These are phyloP conservation scores for Suhomyces bolitotheri DNA, from an alignment of 1,139 yeast species.

Conservation along the genomic window DNA sequence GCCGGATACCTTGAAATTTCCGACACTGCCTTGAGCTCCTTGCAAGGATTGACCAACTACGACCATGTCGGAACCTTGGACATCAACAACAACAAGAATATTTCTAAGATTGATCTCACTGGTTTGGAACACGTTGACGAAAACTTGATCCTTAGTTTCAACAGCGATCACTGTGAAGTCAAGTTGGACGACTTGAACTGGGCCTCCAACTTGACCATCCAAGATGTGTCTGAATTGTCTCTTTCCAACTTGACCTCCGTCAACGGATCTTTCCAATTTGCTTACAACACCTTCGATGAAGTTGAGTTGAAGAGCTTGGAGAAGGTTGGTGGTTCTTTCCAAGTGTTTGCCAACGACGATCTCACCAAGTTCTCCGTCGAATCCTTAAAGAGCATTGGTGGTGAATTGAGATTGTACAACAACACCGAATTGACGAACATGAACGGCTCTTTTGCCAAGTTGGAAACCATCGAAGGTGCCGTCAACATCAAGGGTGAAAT, in stretches of 20 bases:
- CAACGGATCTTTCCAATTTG: constrained; percentile 44
- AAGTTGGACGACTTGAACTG: constrained; percentile 38
- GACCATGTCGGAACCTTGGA: constrained; percentile 37
- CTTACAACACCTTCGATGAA: constrained; percentile 41
- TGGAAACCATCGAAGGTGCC: constrained; percentile 45
- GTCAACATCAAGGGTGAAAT: constrained; percentile 42
- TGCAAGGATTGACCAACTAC: constrained; percentile 39
- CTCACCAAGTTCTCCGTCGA: constrained; percentile 32
- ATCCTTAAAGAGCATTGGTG: constrained; percentile 40
- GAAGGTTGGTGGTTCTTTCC: constrained; percentile 43
- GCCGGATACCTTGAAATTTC: constrained; percentile 39
- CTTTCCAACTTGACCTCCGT: constrained; percentile 40
- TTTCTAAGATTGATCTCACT: constrained; percentile 38
- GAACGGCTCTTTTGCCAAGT: constrained; percentile 31
- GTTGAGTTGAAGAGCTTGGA: constrained; percentile 34
- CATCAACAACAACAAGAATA: constrained; percentile 49
- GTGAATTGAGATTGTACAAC: constrained; percentile 46
- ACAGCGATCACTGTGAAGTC: constrained; percentile 44
- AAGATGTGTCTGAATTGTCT: constrained; percentile 37
- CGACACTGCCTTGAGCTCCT: constrained; percentile 45
- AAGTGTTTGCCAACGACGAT: constrained; percentile 46
- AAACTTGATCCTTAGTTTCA: constrained; percentile 43
- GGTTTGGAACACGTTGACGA: constrained; percentile 37
- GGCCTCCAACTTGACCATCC: constrained; percentile 49
- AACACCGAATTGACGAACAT: constrained; percentile 42